Percentiles rank a stretch among this genome's conserved stretches.
phyloP scores from a whole-genome alignment of 352 stramenopile species.

The Globisporangium paroecandrum region DNA sequence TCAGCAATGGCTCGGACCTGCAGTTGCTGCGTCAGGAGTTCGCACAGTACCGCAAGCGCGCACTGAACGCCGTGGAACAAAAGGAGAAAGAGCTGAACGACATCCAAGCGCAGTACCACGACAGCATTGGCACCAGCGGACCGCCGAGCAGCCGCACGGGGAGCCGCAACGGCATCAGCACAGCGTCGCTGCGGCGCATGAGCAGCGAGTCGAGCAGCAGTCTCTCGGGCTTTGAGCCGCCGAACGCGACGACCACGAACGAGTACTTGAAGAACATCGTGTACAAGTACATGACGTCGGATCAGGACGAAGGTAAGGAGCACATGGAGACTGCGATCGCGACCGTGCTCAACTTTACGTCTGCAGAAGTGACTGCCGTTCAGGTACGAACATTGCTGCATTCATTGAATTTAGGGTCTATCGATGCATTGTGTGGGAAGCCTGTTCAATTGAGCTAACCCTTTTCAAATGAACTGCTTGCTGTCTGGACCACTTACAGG shows the following conservation, averaged over 20 bases:
- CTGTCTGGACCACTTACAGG: neutral
- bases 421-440: neutral
- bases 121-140: conserved; percentile 28
- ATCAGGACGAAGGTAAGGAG: conserved; percentile 78
- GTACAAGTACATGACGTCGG: conserved; percentile 90
- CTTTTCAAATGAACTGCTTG: neutral
- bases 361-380: conserved; percentile 55
- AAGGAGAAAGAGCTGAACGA: conserved; percentile 79
- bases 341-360: conserved; percentile 84
- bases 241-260: conserved; percentile 76
- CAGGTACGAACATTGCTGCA: conserved; percentile 25
- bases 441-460: neutral
- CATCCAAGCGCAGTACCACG: conserved; percentile 60
- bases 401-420: neutral
- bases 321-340: conserved; percentile 89
- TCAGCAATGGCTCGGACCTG: conserved; percentile 41
- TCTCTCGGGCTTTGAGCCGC: conserved; percentile 76
- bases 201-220: conserved; percentile 80
- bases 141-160: conserved; percentile 35
- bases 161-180: conserved; percentile 38
- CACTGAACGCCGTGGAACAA: conserved; percentile 75
- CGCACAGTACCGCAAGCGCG: conserved; percentile 72
- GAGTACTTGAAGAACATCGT: conserved; percentile 91
- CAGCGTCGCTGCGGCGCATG: conserved; percentile 50
- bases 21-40: conserved; percentile 75